phyloP scores from a whole-genome alignment of 768 basidiomycete genomes.

The Rhodotorula toruloides region DNA sequence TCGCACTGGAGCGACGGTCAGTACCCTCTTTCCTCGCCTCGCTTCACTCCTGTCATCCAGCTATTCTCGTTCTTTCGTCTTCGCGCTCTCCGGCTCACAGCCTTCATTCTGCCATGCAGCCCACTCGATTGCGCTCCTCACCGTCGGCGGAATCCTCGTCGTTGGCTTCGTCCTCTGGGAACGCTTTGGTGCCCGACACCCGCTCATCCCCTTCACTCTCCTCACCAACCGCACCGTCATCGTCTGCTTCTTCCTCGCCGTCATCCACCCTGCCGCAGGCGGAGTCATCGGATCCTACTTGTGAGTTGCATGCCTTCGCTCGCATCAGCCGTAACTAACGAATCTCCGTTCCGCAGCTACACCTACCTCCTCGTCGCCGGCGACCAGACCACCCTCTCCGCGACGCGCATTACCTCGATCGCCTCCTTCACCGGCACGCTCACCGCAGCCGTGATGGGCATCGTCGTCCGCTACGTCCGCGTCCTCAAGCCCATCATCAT shows the following conservation, averaged over 20 bases:
- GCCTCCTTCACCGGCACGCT: conserved; percentile 20
- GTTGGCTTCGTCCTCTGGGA: conserved; percentile 44
- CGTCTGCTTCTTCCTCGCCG: conserved; percentile 41
- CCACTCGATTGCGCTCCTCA: conserved; percentile 44
- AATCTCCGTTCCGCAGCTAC: conserved; percentile 4
- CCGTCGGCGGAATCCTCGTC: conserved; percentile 40
- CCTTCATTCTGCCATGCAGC: conserved; percentile 3
- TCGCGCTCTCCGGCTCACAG: not conserved
- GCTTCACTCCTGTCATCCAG: not conserved
- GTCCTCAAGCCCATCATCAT: conserved; percentile 46
- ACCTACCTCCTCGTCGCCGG: conserved; percentile 24
- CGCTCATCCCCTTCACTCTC: conserved; percentile 44
- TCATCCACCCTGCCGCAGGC: conserved; percentile 45
- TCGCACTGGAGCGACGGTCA: conserved; percentile 42
- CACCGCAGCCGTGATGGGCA: conserved; percentile 12
- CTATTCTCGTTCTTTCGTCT: too few relatives aligned
- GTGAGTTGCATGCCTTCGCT: not conserved
- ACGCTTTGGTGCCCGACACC: conserved; percentile 44
- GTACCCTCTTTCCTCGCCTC: not conserved
- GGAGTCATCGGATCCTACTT: conserved; percentile 35
- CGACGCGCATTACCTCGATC: conserved; percentile 25
- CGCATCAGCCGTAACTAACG: not conserved
- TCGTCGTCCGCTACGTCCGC: conserved; percentile 41
- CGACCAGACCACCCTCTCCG: conserved; percentile 20
- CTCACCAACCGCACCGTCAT: conserved; percentile 45